Evolutionary conservation across 1,139 yeast species (phyloP).

Genomic region (Eremothecium cymbalariae): DNA sequence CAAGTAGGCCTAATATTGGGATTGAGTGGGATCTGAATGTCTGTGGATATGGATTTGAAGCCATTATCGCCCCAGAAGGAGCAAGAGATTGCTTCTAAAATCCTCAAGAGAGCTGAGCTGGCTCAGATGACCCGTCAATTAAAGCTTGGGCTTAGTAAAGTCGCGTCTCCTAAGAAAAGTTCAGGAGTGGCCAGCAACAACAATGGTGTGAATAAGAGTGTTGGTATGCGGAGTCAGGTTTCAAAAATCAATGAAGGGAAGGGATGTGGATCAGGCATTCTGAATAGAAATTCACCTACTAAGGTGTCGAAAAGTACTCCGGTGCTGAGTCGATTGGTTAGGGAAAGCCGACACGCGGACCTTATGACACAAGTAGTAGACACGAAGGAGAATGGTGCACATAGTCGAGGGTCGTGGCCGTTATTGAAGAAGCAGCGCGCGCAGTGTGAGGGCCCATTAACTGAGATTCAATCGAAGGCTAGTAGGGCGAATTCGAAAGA

Average conservation of each 20-base stretch:
- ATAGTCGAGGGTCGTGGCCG: slow-evolving; percentile 7
- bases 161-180: slow-evolving; percentile 17
- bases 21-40: slow-evolving; percentile 7
- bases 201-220: not conserved
- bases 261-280: not conserved
- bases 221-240: not conserved
- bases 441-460: not conserved
- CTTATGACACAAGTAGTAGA: too few relatives aligned
- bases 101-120: slow-evolving; percentile 30
- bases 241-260: not conserved
- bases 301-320: not conserved
- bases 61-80: slow-evolving; percentile 25
- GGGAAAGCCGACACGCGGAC: not conserved
- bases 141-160: slow-evolving; percentile 28
- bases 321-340: not conserved
- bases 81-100: slow-evolving; percentile 27
- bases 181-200: slow-evolving; percentile 2
- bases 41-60: slow-evolving; percentile 6
- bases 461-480: not conserved
- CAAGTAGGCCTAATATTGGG: slow-evolving; percentile 2
- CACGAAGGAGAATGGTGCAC: slow-evolving; percentile 10
- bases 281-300: not conserved
- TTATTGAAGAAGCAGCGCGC: slow-evolving; percentile 4
- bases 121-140: slow-evolving; percentile 32
- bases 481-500: not conserved